Evolutionary conservation across 2,329 filamentous ascomycete genomes (phyloP).

Genomic region (Calonectria naviculata): DNA sequence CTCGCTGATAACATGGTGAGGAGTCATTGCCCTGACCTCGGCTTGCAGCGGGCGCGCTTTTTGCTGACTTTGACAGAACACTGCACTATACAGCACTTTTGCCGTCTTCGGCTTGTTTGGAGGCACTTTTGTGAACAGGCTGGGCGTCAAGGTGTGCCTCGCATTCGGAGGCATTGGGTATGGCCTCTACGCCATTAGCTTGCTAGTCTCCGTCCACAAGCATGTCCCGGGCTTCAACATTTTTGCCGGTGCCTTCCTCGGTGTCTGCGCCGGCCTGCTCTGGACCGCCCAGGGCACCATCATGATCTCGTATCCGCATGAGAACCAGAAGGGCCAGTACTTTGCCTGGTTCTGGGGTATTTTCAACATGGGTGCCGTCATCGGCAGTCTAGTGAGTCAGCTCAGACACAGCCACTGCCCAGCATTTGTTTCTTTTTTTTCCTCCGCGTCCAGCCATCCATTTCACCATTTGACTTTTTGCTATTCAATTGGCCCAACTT

Average conservation of each 20-base stretch:
- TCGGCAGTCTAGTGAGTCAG: constrained; percentile 72
- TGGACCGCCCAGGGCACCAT: constrained; percentile 88
- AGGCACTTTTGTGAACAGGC: constrained; percentile 74
- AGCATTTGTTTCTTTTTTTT: not conserved
- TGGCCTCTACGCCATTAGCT: constrained; percentile 76
- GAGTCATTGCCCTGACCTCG: not conserved
- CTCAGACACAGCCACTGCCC: not conserved
- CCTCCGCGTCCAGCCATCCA: not conserved
- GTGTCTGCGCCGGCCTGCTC: constrained; percentile 81
- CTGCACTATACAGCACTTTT: constrained; percentile 77
- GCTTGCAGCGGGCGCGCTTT: not conserved
- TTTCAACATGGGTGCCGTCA: constrained; percentile 91
- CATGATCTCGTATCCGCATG: constrained; percentile 90
- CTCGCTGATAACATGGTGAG: constrained; percentile 51
- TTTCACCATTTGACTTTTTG: not conserved
- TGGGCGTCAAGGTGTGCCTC: constrained; percentile 13
- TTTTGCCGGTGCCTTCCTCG: constrained; percentile 82
- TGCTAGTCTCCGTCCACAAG: constrained; percentile 77
- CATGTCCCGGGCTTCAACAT: constrained; percentile 54
- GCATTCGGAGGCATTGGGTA: constrained; percentile 49
- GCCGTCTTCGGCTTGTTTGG: constrained; percentile 74
- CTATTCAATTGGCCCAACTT: too few relatives aligned
- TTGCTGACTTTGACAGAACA: constrained; percentile 55
- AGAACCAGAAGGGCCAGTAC: constrained; percentile 85
- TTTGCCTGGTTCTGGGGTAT: constrained; percentile 96